A percentile compares a stretch with the other conserved stretches of the same genome.
These are phyloP conservation scores for Escallonia herrerae DNA, from an alignment of 129 eudicot genomes.

Conservation along the genomic window DNA sequence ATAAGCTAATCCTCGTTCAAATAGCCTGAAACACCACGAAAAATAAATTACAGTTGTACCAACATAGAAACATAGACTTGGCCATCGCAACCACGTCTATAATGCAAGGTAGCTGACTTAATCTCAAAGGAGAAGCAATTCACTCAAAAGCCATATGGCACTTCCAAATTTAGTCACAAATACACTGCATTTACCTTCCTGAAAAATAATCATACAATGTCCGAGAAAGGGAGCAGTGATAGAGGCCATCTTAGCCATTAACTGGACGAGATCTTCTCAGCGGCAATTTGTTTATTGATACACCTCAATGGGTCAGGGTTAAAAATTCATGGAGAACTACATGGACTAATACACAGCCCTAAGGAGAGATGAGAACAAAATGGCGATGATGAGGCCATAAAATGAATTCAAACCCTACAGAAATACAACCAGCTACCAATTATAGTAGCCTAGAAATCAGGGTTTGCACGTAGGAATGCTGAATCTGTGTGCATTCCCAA, in stretches of 20 bases:
- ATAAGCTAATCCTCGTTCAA: constrained; percentile 91
- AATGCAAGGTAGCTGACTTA: constrained; percentile 21
- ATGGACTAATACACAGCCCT: constrained; percentile 27
- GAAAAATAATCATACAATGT: constrained; percentile 27
- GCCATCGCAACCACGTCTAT: background rate
- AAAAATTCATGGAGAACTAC: constrained; percentile 31
- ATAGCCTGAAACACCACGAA: constrained; percentile 62
- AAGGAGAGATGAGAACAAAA: constrained; percentile 17
- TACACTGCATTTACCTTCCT: constrained; percentile 41
- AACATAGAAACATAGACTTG: background rate
- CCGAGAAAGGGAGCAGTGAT: constrained; percentile 36
- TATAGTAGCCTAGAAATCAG: constrained; percentile 16
- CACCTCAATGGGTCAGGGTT: constrained; percentile 46
- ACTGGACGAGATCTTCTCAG: constrained; percentile 45
- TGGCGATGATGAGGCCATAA: constrained; percentile 25
- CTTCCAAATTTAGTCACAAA: constrained; percentile 34
- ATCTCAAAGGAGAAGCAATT: constrained; percentile 19
- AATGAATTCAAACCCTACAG: constrained; percentile 18
- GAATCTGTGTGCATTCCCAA: constrained; percentile 23
- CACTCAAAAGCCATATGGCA: constrained; percentile 28
- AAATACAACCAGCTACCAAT: constrained; percentile 20
- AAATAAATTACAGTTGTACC: constrained; percentile 8
- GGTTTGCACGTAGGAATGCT: constrained; percentile 28
- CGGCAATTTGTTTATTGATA: constrained; percentile 41
- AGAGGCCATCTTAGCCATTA: constrained; percentile 48